Conservation (phyloP, 2,329 filamentous ascomycete species). For the Cercospora janseana region DNA sequence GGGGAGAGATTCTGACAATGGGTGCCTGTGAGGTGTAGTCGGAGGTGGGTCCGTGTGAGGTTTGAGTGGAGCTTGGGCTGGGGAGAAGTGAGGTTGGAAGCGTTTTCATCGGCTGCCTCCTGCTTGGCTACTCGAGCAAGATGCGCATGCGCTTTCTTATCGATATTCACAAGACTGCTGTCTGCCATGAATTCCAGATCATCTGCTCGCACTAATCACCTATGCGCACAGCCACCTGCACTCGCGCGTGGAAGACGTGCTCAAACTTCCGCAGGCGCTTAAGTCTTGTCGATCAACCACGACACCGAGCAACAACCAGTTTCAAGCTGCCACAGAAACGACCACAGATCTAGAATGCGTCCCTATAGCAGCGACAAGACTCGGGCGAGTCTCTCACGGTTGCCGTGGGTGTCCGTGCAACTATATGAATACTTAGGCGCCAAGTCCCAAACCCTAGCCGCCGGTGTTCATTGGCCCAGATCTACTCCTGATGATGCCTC, state of each 20-base stretch:
- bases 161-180: too few relatives aligned
- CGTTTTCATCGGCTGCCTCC: too few relatives aligned
- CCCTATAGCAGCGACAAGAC: constrained; percentile 1
- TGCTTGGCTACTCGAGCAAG: too few relatives aligned
- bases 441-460: constrained; percentile 25
- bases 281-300: constrained; percentile 11
- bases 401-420: constrained; percentile 22
- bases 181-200: too few relatives aligned
- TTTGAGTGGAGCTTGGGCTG: too few relatives aligned
- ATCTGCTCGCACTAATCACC: too few relatives aligned
- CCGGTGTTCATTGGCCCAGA: constrained; percentile 26
- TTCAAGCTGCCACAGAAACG: constrained; percentile 1
- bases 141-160: too few relatives aligned
- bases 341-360: neutral
- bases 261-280: constrained; percentile 30
- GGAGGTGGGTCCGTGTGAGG: too few relatives aligned
- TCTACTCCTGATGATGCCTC: constrained; percentile 5
- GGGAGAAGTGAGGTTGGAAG: too few relatives aligned
- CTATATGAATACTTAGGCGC: constrained; percentile 24
- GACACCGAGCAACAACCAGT: neutral
- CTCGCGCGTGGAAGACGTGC: constrained; percentile 16
- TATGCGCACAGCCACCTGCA: constrained; percentile 16
- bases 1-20: too few relatives aligned
- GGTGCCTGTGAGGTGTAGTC: too few relatives aligned
- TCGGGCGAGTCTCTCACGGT: neutral